These are phyloP conservation scores for Cladosporium sphaerospermum DNA, from an alignment of 2,329 filamentous ascomycete species.

Conservation along the genomic window DNA sequence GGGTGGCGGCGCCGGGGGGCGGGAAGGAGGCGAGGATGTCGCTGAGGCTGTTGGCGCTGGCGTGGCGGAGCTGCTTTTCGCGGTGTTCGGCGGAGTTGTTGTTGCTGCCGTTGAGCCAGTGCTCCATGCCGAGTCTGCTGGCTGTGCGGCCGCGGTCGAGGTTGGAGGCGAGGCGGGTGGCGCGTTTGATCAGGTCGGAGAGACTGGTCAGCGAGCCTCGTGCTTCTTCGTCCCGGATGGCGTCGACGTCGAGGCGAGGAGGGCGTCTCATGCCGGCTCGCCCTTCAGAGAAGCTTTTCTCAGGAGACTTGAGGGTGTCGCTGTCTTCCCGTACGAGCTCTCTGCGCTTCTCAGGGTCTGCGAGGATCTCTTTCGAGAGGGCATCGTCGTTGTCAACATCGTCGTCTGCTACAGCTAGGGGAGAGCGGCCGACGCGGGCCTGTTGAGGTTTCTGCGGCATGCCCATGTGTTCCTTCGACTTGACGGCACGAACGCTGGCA, in stretches of 20 bases:
- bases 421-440: constrained; percentile 18
- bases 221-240: constrained; percentile 71
- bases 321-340: constrained; percentile 26
- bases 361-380: constrained; percentile 24
- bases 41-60: constrained; percentile 50
- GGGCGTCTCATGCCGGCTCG: constrained; percentile 48
- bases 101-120: constrained; percentile 38
- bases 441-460: constrained; percentile 11
- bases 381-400: constrained; percentile 2
- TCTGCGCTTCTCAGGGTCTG: constrained; percentile 29
- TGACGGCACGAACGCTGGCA: neutral
- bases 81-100: constrained; percentile 22
- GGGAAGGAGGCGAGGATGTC: constrained; percentile 63
- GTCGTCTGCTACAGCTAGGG: constrained; percentile 14
- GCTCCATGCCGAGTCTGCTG: constrained; percentile 47
- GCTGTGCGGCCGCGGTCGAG: constrained; percentile 74
- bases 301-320: constrained; percentile 27
- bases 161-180: constrained; percentile 78
- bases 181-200: constrained; percentile 81
- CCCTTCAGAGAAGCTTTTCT: constrained; percentile 31
- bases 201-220: constrained; percentile 88
- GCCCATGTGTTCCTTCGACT: constrained; percentile 20
- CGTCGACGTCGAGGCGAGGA: constrained; percentile 73
- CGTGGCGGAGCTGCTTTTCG: constrained; percentile 25
- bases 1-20: constrained; percentile 39